phyloP scores from a whole-genome alignment of 2,329 filamentous ascomycete species.

The Penicillium sp. region DNA sequence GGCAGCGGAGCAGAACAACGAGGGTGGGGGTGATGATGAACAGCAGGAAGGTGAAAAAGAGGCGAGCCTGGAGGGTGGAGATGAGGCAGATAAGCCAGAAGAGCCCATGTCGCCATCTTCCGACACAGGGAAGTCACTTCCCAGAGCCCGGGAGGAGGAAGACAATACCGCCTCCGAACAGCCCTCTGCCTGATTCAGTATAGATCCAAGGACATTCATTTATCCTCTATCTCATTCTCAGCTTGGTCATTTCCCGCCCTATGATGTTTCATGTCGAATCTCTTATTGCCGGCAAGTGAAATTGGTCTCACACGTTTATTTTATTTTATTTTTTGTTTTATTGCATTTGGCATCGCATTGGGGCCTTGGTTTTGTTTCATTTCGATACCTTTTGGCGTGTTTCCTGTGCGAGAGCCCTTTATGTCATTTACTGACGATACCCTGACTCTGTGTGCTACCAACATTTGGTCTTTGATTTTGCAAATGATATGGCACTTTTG shows the following conservation, averaged over 20 bases:
- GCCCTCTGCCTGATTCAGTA: neutral
- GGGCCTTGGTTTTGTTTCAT: slow-evolving; percentile 4
- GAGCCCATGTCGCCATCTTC: slow-evolving; percentile 5
- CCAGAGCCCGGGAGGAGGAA: neutral
- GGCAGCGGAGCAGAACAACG: slow-evolving; percentile 21
- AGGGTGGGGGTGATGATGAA: neutral
- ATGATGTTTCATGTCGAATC: neutral
- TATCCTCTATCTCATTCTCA: neutral
- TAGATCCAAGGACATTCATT: neutral
- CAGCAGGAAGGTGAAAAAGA: neutral
- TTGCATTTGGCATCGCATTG: slow-evolving; percentile 5
- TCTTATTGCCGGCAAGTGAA: neutral
- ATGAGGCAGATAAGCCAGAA: neutral
- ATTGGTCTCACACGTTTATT: neutral
- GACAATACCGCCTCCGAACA: neutral
- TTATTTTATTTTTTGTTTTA: neutral
- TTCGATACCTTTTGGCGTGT: slow-evolving; percentile 18
- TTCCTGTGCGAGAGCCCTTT: slow-evolving; percentile 12
- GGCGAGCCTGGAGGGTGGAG: neutral
- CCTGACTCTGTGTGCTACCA: slow-evolving; percentile 16
- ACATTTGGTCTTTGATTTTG: slow-evolving; percentile 4
- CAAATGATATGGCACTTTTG: slow-evolving; percentile 2
- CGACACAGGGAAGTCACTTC: neutral
- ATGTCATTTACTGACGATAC: slow-evolving; percentile 28
- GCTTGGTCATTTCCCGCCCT: neutral